Evolutionary conservation across 2,329 filamentous ascomycete genomes (phyloP).

Genomic region (Ceratocystis papillata): DNA sequence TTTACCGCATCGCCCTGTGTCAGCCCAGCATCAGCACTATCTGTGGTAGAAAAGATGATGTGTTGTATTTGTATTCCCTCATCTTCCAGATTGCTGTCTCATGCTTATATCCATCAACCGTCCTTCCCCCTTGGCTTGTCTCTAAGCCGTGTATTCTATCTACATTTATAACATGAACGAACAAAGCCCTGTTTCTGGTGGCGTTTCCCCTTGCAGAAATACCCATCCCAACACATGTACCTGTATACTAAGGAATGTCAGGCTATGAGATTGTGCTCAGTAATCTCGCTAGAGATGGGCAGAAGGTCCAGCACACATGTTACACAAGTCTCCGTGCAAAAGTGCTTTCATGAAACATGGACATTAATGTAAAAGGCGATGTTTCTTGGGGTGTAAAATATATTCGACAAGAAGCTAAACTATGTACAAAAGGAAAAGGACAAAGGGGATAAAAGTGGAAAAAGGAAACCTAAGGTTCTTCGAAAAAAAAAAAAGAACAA

Average conservation of each 20-base stretch:
- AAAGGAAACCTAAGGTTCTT: not conserved
- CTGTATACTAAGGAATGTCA: constrained; percentile 9
- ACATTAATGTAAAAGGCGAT: not conserved
- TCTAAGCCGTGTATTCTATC: constrained; percentile 21
- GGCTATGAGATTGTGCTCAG: constrained; percentile 13
- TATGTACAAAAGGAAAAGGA: not conserved
- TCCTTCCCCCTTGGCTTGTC: not conserved
- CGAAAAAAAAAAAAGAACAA: constrained; percentile 2
- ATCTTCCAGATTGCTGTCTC: not conserved
- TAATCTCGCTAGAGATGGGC: constrained; percentile 1
- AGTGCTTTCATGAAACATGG: not conserved
- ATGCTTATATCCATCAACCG: not conserved
- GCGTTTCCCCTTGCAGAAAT: not conserved
- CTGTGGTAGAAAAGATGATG: constrained; percentile 56
- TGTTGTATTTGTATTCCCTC: not conserved
- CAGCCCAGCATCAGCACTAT: constrained; percentile 79
- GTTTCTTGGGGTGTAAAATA: not conserved
- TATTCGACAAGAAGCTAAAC: not conserved
- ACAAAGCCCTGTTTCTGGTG: not conserved
- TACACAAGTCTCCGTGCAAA: not conserved
- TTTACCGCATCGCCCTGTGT: constrained; percentile 73
- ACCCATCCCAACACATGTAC: not conserved
- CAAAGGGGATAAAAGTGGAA: not conserved
- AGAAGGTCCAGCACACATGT: not conserved
- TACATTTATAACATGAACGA: too few species aligned